Evolutionary conservation across 805 yeast species (phyloP).

Genomic region (Naumovozyma dairenensis): DNA sequence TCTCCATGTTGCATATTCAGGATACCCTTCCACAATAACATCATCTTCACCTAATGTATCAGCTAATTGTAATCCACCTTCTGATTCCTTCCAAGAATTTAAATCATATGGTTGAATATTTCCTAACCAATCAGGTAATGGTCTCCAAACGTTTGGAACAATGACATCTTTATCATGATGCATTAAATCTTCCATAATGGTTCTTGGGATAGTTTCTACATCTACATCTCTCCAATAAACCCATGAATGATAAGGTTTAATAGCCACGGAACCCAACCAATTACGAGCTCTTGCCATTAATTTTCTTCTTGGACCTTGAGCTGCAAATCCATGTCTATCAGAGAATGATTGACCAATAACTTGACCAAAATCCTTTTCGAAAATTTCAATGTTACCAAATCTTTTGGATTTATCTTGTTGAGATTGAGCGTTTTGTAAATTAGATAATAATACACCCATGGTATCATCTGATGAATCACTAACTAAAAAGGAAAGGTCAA

Average conservation of each 20-base stretch:
- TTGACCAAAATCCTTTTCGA: constrained; percentile 89
- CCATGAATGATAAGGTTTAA: constrained; percentile 88
- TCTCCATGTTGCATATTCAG: constrained; percentile 96
- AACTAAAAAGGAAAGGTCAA: constrained; percentile 77
- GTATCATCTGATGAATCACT: constrained; percentile 88
- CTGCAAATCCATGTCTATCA: constrained; percentile 91
- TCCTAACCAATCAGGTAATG: constrained; percentile 77
- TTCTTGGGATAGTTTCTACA: constrained; percentile 81
- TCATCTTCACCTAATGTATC: constrained; percentile 80
- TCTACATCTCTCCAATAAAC: constrained; percentile 98
- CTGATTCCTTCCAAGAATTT: constrained; percentile 80
- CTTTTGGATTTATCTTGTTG: constrained; percentile 51
- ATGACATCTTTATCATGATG: constrained; percentile 83
- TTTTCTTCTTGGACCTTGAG: constrained; percentile 91
- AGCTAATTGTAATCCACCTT: constrained; percentile 73
- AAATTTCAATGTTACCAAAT: constrained; percentile 80
- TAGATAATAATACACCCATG: constrained; percentile 51
- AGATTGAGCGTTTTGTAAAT: constrained; percentile 53
- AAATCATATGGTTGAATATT: constrained; percentile 78
- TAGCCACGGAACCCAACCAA: constrained; percentile 80
- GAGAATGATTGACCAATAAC: constrained; percentile 85
- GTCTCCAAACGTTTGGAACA: constrained; percentile 92
- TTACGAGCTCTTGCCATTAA: constrained; percentile 93
- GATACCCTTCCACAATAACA: constrained; percentile 94
- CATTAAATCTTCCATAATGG: constrained; percentile 87